Percentiles rank a stretch among this genome's conserved stretches.
Evolutionary conservation across 2,329 filamentous ascomycete genomes (phyloP).

Genomic region (Colletotrichum sp.): DNA sequence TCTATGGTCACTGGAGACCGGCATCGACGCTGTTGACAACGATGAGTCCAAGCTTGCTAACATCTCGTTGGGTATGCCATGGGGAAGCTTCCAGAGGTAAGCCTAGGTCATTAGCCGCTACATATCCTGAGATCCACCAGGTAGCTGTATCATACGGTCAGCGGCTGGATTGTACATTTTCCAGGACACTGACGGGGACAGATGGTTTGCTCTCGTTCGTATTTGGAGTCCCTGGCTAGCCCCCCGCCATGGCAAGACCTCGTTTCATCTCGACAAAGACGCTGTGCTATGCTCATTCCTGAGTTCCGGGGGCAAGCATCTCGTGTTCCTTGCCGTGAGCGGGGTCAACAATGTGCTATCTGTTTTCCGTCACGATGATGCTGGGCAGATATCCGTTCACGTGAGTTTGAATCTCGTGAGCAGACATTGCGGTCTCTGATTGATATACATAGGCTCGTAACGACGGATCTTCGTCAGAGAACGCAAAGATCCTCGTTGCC

Average conservation of each 20-base stretch:
- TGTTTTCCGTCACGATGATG: conserved; percentile 66
- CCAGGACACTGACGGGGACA: conserved; percentile 30
- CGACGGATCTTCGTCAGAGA: conserved; percentile 63
- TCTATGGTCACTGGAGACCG: conserved; percentile 71
- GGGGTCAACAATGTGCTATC: conserved; percentile 74
- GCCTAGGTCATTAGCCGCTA: conserved; percentile 2
- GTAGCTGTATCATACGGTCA: background rate
- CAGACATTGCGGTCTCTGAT: background rate
- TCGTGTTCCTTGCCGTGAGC: conserved; percentile 81
- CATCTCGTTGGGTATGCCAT: conserved; percentile 67
- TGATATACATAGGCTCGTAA: conserved; percentile 60
- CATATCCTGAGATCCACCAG: background rate
- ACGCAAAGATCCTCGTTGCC: conserved; percentile 70
- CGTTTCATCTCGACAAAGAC: conserved; percentile 76
- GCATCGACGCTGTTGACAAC: conserved; percentile 60
- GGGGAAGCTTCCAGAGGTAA: conserved; percentile 58
- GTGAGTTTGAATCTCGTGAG: conserved; percentile 46
- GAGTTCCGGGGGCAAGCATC: conserved; percentile 70
- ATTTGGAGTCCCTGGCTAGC: conserved; percentile 86
- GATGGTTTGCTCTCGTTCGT: conserved; percentile 84
- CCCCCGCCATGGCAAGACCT: conserved; percentile 77
- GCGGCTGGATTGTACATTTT: background rate
- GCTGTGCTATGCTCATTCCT: conserved; percentile 81
- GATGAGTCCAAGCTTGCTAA: conserved; percentile 62
- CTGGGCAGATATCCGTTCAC: conserved; percentile 72